These are phyloP conservation scores for Heterobasidion occidentale DNA, from an alignment of 1,284 basidiomycete species.

Conservation along the genomic window DNA sequence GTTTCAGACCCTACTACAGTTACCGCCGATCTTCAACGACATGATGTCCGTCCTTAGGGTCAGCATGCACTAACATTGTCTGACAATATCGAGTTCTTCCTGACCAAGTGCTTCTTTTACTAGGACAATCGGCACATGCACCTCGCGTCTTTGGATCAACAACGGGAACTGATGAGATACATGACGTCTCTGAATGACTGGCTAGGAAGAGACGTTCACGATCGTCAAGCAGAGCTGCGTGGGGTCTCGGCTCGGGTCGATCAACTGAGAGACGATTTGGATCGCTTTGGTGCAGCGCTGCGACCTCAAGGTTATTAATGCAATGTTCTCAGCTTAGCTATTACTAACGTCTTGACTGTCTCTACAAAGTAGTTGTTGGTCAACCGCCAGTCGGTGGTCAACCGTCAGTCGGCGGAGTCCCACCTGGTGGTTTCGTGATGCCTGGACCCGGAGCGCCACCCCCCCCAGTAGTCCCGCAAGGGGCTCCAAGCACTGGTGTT, in stretches of 20 bases:
- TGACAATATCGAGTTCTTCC: background rate
- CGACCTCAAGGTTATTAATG: constrained; percentile 10
- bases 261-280: constrained; percentile 44
- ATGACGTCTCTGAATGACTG: constrained; percentile 65
- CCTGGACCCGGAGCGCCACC: background rate
- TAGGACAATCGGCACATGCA: constrained; percentile 71
- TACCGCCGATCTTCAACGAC: constrained; percentile 44
- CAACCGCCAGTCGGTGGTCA: background rate
- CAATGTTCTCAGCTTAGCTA: background rate
- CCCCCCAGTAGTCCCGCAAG: background rate
- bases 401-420: background rate
- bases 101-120: background rate
- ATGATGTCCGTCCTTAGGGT: constrained; percentile 60
- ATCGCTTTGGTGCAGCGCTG: constrained; percentile 21
- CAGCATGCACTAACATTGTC: constrained; percentile 12
- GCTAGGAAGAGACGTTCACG: constrained; percentile 65
- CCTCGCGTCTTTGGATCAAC: constrained; percentile 65
- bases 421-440: background rate
- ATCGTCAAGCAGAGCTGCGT: constrained; percentile 64
- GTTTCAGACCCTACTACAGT: constrained; percentile 43
- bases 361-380: background rate
- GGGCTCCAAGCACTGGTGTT: background rate
- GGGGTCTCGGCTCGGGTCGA: constrained; percentile 58
- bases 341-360: background rate
- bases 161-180: constrained; percentile 70